Conservation (phyloP, 2,329 filamentous ascomycete genomes). For the Geosmithia morbida region DNA sequence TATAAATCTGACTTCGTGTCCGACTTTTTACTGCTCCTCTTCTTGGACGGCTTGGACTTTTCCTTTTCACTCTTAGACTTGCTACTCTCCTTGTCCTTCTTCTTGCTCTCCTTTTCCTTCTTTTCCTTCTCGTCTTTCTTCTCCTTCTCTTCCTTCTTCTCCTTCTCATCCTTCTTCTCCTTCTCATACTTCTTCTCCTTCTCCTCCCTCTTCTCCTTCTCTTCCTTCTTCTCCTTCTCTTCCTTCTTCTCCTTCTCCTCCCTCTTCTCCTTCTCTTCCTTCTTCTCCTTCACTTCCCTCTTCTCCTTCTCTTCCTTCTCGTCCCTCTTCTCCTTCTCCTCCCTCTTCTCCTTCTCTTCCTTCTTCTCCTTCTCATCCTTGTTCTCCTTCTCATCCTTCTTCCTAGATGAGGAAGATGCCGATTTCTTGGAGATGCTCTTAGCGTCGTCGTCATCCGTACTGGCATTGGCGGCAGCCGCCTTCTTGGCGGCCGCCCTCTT, state of each 20-base stretch:
- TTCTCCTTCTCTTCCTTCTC: no score
- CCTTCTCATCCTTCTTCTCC: no score
- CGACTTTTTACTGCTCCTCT: conserved; percentile 1
- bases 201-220: conserved; percentile 28
- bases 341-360: conserved; percentile 18
- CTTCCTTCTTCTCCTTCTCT: no score
- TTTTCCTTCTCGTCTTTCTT: no score
- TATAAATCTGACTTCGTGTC: conserved; percentile 1
- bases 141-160: no score
- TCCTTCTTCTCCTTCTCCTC: conserved; percentile 11
- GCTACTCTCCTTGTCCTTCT: conserved; percentile 17
- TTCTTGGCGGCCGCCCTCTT: conserved; percentile 28
- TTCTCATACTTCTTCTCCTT: no score
- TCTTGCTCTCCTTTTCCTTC: conserved; percentile 9
- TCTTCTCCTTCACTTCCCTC: conserved; percentile 9
- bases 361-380: conserved; percentile 13
- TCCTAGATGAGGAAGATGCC: conserved; percentile 25
- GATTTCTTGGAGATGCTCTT: conserved; percentile 15
- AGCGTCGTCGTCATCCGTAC: conserved; percentile 19
- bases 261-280: conserved; percentile 17
- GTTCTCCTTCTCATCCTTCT: conserved; percentile 28
- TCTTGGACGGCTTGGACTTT: conserved; percentile 3
- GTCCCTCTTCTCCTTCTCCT: conserved; percentile 7
- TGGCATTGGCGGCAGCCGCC: conserved; percentile 8
- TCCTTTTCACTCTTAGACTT: conserved; percentile 11